A percentile compares a stretch with the other conserved stretches of the same genome.
Conservation (phyloP, 164 flowering plant genomes). For the Annona cherimola region DNA sequence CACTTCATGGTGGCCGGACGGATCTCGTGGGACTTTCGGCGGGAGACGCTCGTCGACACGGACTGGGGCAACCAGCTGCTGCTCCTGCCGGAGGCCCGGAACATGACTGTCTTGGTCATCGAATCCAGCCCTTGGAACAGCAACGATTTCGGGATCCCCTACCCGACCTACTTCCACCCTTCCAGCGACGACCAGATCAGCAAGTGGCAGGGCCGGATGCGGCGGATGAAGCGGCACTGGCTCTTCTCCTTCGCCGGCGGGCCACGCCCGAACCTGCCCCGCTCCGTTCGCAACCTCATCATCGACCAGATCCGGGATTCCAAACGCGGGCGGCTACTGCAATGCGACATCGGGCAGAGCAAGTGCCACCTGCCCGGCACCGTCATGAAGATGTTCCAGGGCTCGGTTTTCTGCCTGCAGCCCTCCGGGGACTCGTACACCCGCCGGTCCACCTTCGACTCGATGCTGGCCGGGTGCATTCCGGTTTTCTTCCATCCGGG, state of each 20-base stretch:
- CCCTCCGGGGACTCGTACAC: conserved; percentile 73
- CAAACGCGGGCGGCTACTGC: conserved; percentile 36
- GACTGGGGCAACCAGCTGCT: conserved; percentile 71
- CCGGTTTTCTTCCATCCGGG: conserved; percentile 80
- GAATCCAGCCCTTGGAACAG: conserved; percentile 57
- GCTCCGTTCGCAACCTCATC: conserved; percentile 43
- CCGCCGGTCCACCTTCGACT: conserved; percentile 57
- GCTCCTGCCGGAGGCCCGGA: conserved; percentile 42
- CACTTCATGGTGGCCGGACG: conserved; percentile 74
- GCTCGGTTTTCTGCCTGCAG: conserved; percentile 61
- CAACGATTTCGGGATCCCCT: conserved; percentile 60
- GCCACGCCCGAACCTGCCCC: conserved; percentile 35
- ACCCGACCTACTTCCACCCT: conserved; percentile 83
- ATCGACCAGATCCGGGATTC: conserved; percentile 48
- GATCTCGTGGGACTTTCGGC: conserved; percentile 65
- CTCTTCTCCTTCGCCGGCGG: conserved; percentile 63
- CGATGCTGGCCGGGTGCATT: conserved; percentile 71
- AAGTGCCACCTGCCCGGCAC: conserved; percentile 41
- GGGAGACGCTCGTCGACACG: conserved; percentile 23
- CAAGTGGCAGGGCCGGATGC: conserved; percentile 58
- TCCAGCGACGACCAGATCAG: conserved; percentile 39
- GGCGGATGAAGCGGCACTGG: conserved; percentile 26
- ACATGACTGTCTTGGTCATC: conserved; percentile 47
- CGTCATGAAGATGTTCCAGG: conserved; percentile 54
- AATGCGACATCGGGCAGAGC: conserved; percentile 30